A percentile compares a stretch with the other conserved stretches of the same genome.
phyloP scores from a whole-genome alignment of 2,329 filamentous ascomycete species.

The Calonectria montana region DNA sequence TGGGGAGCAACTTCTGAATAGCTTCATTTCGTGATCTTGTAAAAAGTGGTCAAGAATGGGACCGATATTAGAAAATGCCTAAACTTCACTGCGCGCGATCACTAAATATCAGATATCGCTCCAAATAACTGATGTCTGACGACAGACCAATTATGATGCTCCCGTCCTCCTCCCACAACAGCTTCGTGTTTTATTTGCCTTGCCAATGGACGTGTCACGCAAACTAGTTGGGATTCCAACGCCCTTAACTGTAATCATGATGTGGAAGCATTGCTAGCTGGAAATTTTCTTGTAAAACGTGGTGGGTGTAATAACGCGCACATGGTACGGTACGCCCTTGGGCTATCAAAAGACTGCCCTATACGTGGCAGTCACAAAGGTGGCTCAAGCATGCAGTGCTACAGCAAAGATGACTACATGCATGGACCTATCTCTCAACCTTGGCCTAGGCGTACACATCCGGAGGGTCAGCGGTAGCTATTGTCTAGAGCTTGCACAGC shows the following conservation, averaged over 20 bases:
- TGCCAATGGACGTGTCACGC: background rate
- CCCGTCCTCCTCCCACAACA: background rate
- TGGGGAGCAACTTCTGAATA: slow-evolving; percentile 1
- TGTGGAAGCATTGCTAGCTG: background rate
- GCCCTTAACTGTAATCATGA: background rate
- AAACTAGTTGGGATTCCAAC: background rate
- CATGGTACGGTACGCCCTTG: background rate
- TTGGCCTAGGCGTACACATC: background rate
- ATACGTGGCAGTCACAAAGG: slow-evolving; percentile 4
- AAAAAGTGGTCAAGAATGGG: background rate
- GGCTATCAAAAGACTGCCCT: background rate
- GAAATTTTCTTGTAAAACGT: background rate
- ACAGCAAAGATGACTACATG: background rate
- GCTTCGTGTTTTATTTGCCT: background rate
- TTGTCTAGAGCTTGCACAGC: background rate
- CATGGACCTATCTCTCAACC: background rate
- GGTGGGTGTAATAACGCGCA: background rate
- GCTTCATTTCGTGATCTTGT: background rate
- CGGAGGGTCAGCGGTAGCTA: background rate
- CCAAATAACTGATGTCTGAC: too few relatives aligned
- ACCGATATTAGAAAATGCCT: background rate
- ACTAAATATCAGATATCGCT: too few relatives aligned
- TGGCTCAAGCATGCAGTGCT: slow-evolving; percentile 16
- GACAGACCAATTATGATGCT: background rate
- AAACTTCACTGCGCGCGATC: background rate